Evolutionary conservation across 208 protist genomes (phyloP).

Genomic region (Trypanosoma cruzi): DNA sequence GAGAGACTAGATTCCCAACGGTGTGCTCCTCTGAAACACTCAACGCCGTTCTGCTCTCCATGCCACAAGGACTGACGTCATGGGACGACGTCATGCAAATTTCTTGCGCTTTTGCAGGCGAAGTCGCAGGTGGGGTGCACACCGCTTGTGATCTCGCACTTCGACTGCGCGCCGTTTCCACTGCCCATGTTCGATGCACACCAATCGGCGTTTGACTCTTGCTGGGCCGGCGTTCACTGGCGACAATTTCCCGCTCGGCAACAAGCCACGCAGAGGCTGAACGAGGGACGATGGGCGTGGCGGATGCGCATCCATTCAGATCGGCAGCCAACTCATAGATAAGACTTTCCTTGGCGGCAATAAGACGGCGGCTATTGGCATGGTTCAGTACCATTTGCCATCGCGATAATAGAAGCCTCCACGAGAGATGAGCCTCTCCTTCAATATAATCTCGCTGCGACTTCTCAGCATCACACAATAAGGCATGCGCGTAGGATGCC

Average conservation of each 20-base stretch:
- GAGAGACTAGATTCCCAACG: not conserved
- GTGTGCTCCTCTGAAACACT: not conserved
- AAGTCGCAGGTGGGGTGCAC: not conserved
- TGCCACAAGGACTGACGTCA: not conserved
- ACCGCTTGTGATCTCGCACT: not conserved
- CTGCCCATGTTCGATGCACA: not conserved
- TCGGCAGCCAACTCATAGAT: not conserved
- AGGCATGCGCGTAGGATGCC: not conserved
- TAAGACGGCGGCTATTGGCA: not conserved
- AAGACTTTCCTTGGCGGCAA: constrained; percentile 11
- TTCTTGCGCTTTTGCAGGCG: not conserved
- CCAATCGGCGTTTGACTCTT: not conserved
- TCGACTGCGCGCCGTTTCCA: not conserved
- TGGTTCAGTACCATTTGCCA: constrained; percentile 14
- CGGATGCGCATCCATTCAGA: not conserved
- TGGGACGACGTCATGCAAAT: not conserved
- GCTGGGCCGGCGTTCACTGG: not conserved
- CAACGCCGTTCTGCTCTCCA: not conserved
- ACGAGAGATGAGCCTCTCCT: constrained; percentile 14
- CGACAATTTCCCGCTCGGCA: not conserved
- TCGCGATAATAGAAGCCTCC: constrained; percentile 3
- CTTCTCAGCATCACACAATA: constrained; percentile 14
- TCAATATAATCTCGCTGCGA: constrained; percentile 9
- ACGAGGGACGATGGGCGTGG: not conserved
- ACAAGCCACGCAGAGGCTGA: constrained; percentile 2